A percentile compares a stretch with the other conserved stretches of the same genome.
These are phyloP conservation scores for Sporothrix euskadiensis DNA, from an alignment of 2,329 filamentous ascomycete species.

Conservation along the genomic window DNA sequence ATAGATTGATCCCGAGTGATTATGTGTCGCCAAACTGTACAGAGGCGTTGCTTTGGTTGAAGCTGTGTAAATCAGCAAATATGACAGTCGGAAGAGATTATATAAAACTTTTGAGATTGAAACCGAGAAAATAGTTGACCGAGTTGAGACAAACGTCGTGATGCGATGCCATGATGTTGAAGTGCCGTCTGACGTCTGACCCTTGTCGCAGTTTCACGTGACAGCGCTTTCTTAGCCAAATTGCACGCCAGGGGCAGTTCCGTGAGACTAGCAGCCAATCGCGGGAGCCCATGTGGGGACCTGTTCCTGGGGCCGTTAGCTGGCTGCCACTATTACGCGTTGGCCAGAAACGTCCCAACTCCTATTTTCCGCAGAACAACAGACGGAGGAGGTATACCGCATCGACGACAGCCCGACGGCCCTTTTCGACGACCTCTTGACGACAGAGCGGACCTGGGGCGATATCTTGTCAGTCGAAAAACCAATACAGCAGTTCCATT, in stretches of 20 bases:
- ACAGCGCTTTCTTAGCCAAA: not conserved
- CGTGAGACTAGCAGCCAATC: conserved; percentile 23
- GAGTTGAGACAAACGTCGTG: not conserved
- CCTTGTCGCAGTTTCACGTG: conserved; percentile 18
- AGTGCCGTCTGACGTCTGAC: conserved; percentile 3
- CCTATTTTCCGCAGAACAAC: conserved; percentile 21
- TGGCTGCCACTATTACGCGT: conserved; percentile 12
- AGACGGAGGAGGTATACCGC: conserved; percentile 8
- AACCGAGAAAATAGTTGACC: too few species aligned
- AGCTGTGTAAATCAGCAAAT: too few species aligned
- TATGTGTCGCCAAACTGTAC: not conserved
- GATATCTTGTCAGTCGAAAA: not conserved
- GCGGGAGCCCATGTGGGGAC: conserved; percentile 20
- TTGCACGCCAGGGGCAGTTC: not conserved
- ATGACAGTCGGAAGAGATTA: too few species aligned
- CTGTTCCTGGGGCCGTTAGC: conserved; percentile 10
- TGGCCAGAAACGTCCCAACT: conserved; percentile 4
- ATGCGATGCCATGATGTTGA: not conserved
- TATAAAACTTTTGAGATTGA: not conserved
- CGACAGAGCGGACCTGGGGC: not conserved
- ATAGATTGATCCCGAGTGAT: not conserved
- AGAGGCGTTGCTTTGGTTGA: not conserved
- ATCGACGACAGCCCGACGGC: conserved; percentile 19
- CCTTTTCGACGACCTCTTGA: not conserved
- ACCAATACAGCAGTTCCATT: not conserved